Conservation (phyloP, 306 rosid genomes). For the Betula pendula region DNA sequence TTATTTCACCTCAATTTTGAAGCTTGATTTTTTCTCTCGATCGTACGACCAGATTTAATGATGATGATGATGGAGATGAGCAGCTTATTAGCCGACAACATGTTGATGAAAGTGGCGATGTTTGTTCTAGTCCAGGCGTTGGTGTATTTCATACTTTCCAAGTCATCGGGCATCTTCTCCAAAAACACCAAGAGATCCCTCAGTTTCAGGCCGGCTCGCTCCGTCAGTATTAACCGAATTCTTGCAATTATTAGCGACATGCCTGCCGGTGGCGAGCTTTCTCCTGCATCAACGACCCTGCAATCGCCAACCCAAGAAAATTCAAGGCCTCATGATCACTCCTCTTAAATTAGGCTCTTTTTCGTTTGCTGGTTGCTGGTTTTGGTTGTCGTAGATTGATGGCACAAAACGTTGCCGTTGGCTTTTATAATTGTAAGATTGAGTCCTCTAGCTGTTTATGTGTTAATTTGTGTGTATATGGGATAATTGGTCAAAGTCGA, state of each 20-base stretch:
- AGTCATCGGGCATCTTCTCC: constrained; percentile 79
- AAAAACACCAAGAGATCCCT: constrained; percentile 40
- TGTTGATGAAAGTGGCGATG: constrained; percentile 58
- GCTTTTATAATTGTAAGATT: not conserved
- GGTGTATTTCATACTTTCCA: constrained; percentile 78
- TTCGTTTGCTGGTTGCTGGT: not conserved
- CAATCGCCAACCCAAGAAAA: constrained; percentile 33
- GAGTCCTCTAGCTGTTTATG: not conserved
- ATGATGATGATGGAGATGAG: constrained; percentile 36
- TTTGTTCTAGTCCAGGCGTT: constrained; percentile 65
- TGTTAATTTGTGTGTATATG: not conserved
- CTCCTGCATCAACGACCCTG: constrained; percentile 48
- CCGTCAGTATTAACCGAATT: constrained; percentile 64
- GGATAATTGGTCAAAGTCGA: too few species aligned
- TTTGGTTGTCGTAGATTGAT: not conserved
- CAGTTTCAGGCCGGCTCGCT: constrained; percentile 72
- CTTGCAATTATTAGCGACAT: constrained; percentile 64
- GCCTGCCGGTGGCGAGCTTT: constrained; percentile 60
- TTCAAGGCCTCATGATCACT: not conserved
- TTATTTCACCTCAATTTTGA: not conserved
- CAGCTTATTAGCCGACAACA: constrained; percentile 36
- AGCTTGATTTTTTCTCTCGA: too few species aligned
- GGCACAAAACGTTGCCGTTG: not conserved
- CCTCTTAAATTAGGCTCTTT: not conserved
- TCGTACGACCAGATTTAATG: too few species aligned